A percentile compares a stretch with the other conserved stretches of the same genome.
These are phyloP conservation scores for Tetrapyrgos nigripes DNA, from an alignment of 1,284 basidiomycete genomes.

Conservation along the genomic window DNA sequence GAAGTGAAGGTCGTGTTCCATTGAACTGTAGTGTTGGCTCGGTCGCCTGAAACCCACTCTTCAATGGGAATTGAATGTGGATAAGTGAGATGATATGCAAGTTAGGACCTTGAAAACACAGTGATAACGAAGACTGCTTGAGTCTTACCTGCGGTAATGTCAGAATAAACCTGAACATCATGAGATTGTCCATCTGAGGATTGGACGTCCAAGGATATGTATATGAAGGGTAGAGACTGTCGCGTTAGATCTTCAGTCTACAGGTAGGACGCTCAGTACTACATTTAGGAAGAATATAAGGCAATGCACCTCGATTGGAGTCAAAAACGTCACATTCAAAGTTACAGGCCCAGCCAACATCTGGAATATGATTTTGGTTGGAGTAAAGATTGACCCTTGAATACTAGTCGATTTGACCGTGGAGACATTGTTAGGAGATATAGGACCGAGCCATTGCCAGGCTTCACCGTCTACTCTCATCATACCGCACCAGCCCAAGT, in stretches of 20 bases:
- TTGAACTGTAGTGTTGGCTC: constrained; percentile 25
- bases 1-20: constrained; percentile 36
- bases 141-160: constrained; percentile 35
- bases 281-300: neutral
- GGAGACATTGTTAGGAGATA: neutral
- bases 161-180: constrained; percentile 44
- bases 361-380: constrained; percentile 39
- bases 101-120: neutral
- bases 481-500: constrained; percentile 42
- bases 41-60: constrained; percentile 45
- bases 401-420: constrained; percentile 17
- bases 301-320: constrained; percentile 35
- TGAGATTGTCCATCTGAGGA: constrained; percentile 41
- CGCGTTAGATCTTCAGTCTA: constrained; percentile 11
- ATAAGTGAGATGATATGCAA: too few species aligned
- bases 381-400: constrained; percentile 34
- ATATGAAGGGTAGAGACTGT: constrained; percentile 51
- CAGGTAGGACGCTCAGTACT: neutral
- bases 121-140: constrained; percentile 9
- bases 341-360: constrained; percentile 32
- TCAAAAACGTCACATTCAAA: constrained; percentile 34
- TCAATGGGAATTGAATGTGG: neutral
- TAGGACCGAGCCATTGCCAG: constrained; percentile 41
- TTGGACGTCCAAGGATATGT: constrained; percentile 42
- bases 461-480: constrained; percentile 43